Conservation (phyloP, 495 filamentous ascomycete species). For the Tuber calosporum region DNA sequence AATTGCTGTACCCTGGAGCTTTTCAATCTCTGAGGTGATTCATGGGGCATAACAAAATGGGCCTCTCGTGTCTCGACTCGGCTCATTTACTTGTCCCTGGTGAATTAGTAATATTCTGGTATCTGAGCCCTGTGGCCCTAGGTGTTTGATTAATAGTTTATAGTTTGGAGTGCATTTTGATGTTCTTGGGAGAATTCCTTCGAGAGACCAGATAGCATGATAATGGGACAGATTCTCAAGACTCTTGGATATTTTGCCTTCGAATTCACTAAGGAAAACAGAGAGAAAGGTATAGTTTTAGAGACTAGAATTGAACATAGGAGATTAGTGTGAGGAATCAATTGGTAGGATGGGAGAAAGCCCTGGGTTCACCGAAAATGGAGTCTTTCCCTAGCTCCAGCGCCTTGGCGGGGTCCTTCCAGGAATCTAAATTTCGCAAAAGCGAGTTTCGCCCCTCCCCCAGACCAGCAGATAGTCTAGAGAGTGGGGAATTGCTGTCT, state of each 20-base stretch:
- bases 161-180: neutral
- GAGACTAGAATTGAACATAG: neutral
- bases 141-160: neutral
- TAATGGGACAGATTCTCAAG: no score
- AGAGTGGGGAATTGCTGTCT: neutral
- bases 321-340: neutral
- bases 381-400: neutral
- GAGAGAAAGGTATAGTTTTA: neutral
- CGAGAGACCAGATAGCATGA: neutral
- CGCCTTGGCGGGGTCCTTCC: neutral
- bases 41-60: neutral
- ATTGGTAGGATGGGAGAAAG: neutral
- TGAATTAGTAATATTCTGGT: neutral
- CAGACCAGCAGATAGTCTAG: neutral
- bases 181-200: neutral
- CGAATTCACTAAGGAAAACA: neutral
- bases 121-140: neutral
- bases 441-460: neutral
- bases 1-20: neutral
- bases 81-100: neutral
- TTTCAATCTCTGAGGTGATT: neutral
- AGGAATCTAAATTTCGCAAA: neutral
- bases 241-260: neutral
- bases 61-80: neutral
- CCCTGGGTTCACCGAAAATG: neutral